These are phyloP conservation scores for Boletales sp. DNA, from an alignment of 768 basidiomycete genomes.

Conservation along the genomic window DNA sequence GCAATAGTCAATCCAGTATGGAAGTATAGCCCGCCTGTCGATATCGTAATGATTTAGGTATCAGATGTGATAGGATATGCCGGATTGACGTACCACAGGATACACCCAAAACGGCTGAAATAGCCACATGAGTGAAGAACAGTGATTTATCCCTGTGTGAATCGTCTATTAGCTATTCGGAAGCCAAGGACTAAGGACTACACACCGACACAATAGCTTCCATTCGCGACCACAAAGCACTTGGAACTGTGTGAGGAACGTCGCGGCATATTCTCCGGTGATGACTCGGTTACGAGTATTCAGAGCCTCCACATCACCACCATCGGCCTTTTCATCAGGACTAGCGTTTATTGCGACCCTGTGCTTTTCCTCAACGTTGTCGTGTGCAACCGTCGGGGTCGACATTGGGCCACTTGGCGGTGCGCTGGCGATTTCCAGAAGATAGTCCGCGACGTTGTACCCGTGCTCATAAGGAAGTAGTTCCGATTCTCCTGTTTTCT, in stretches of 20 bases:
- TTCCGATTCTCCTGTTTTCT: constrained; percentile 31
- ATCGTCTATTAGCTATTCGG: not conserved
- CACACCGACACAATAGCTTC: constrained; percentile 70
- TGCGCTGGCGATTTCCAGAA: constrained; percentile 82
- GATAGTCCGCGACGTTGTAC: constrained; percentile 91
- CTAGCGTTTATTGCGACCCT: not conserved
- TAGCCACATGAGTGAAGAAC: constrained; percentile 72
- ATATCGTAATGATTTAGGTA: not conserved
- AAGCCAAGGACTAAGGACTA: not conserved
- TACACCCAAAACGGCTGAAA: constrained; percentile 73
- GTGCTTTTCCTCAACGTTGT: not conserved
- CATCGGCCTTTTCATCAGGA: constrained; percentile 13
- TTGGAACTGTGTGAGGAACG: constrained; percentile 87
- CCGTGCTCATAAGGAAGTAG: constrained; percentile 63
- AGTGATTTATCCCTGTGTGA: constrained; percentile 70
- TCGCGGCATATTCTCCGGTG: constrained; percentile 53
- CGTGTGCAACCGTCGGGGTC: constrained; percentile 27
- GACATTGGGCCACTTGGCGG: constrained; percentile 44
- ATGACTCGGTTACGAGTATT: constrained; percentile 10
- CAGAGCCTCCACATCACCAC: constrained; percentile 19
- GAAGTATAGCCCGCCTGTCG: constrained; percentile 78
- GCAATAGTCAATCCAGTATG: constrained; percentile 78
- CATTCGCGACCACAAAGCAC: constrained; percentile 81
- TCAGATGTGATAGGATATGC: not conserved
- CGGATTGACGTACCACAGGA: constrained; percentile 62